A percentile compares a stretch with the other conserved stretches of the same genome.
Evolutionary conservation across 2,329 filamentous ascomycete species (phyloP).

Genomic region (Cladorrhinum sp.): DNA sequence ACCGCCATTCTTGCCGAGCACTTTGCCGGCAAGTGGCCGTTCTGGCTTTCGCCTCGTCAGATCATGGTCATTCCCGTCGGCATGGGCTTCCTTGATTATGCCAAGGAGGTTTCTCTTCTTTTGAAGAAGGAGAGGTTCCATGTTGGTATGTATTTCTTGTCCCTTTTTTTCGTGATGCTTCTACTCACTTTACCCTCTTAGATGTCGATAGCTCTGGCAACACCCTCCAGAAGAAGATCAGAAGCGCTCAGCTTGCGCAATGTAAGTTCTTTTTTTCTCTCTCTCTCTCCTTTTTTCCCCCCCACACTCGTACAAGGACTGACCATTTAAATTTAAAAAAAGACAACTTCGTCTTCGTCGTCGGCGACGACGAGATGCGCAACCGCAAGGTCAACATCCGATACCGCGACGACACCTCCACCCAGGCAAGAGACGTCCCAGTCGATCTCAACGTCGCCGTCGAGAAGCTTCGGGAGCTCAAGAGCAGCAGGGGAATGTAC

Average conservation of each 20-base stretch:
- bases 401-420: conserved; percentile 60
- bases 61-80: conserved; percentile 76
- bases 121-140: conserved; percentile 68
- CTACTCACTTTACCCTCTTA: not conserved
- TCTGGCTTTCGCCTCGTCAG: conserved; percentile 84
- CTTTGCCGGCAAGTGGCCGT: conserved; percentile 84
- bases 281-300: not conserved
- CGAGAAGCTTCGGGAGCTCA: conserved; percentile 51
- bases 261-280: conserved; percentile 76
- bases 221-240: conserved; percentile 87
- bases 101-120: conserved; percentile 66
- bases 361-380: conserved; percentile 60
- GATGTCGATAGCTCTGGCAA: conserved; percentile 69
- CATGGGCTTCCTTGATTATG: conserved; percentile 68
- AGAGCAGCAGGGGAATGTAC: conserved; percentile 43
- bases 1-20: conserved; percentile 79
- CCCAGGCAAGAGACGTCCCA: conserved; percentile 59
- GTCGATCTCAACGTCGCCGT: conserved; percentile 55
- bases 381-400: conserved; percentile 61
- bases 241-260: conserved; percentile 73
- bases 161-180: not conserved
- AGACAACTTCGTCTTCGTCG: conserved; percentile 43
- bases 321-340: too few relatives aligned
- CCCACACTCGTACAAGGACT: too few relatives aligned
- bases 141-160: conserved; percentile 41